Evolutionary conservation across 2,329 filamentous ascomycete species (phyloP).

Genomic region (Lithohypha guttulata): DNA sequence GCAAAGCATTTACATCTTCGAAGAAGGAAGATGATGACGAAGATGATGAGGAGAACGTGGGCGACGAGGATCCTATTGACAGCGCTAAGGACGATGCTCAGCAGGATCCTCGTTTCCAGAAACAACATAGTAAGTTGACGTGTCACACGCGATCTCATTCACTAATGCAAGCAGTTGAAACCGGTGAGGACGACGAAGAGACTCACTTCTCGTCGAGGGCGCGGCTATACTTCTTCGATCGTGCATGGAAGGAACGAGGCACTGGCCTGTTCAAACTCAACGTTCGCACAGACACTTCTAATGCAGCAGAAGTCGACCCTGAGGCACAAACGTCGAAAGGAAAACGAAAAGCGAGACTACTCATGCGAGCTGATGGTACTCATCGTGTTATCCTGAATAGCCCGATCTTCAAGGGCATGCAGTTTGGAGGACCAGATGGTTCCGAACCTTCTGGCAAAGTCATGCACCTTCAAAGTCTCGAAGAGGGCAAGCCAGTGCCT

Average conservation of each 20-base stretch:
- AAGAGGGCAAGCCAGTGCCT: constrained; percentile 42
- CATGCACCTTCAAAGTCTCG: constrained; percentile 51
- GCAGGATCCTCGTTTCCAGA: constrained; percentile 35
- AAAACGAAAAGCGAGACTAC: constrained; percentile 50
- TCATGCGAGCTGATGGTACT: constrained; percentile 86
- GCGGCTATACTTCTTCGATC: constrained; percentile 72
- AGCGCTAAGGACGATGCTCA: constrained; percentile 36
- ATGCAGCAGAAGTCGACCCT: constrained; percentile 21
- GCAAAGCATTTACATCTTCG: constrained; percentile 62
- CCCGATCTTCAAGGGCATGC: constrained; percentile 65
- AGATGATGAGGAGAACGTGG: constrained; percentile 38
- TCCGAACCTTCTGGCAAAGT: constrained; percentile 59
- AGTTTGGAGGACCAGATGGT: constrained; percentile 56
- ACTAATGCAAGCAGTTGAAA: constrained; percentile 53
- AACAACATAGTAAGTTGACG: constrained; percentile 54
- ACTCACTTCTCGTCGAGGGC: constrained; percentile 66
- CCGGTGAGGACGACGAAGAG: constrained; percentile 74
- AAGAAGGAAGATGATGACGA: constrained; percentile 41
- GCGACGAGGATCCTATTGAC: constrained; percentile 46
- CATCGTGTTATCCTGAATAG: constrained; percentile 81
- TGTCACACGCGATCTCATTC: not conserved
- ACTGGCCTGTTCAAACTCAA: constrained; percentile 29
- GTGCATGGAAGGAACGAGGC: constrained; percentile 62
- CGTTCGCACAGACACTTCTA: constrained; percentile 31
- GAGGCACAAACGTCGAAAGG: constrained; percentile 34